Evolutionary conservation across 768 basidiomycete genomes (phyloP).

Genomic region (Leccinellum luteum): DNA sequence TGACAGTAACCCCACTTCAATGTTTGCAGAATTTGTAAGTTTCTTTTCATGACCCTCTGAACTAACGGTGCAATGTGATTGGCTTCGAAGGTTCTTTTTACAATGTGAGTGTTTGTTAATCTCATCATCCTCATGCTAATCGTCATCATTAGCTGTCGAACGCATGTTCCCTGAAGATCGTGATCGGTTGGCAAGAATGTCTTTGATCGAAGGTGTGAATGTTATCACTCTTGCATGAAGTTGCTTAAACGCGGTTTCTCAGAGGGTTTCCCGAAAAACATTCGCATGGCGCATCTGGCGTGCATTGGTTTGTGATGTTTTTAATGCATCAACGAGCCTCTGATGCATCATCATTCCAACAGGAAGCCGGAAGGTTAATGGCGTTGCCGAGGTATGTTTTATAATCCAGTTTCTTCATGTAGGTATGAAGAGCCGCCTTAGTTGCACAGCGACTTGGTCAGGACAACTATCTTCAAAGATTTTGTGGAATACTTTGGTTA

Average conservation of each 20-base stretch:
- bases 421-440: conserved; percentile 17
- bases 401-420: not conserved
- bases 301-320: conserved; percentile 55
- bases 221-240: not conserved
- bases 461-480: conserved; percentile 81
- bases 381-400: conserved; percentile 77
- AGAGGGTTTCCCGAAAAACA: conserved; percentile 85
- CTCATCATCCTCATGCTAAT: not conserved
- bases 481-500: conserved; percentile 91
- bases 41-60: not conserved
- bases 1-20: conserved; percentile 13
- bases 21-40: conserved; percentile 38
- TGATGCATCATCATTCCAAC: conserved; percentile 3
- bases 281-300: conserved; percentile 91
- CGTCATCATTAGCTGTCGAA: conserved; percentile 61
- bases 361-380: conserved; percentile 87
- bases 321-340: not conserved
- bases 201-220: conserved; percentile 79
- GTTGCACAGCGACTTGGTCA: conserved; percentile 88
- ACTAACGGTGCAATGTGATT: not conserved
- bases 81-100: conserved; percentile 46
- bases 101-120: conserved; percentile 47
- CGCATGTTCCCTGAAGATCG: conserved; percentile 86
- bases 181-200: conserved; percentile 81
- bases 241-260: not conserved